Conservation (phyloP, 1,139 yeast species). For the Petasospora fabianii region DNA sequence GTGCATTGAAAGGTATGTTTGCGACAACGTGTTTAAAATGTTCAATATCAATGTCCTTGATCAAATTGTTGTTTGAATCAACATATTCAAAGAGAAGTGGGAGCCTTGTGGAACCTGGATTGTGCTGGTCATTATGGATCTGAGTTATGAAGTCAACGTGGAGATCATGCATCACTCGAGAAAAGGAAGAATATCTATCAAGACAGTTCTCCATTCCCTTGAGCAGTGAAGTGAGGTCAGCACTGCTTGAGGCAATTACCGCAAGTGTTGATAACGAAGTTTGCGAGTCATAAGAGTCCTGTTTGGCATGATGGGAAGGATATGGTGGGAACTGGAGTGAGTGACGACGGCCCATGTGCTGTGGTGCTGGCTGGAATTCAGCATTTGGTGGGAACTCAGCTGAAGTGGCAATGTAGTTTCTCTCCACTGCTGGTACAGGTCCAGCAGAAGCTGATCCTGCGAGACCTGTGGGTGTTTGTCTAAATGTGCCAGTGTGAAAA, state of each 20-base stretch:
- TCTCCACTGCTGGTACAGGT: too few species aligned
- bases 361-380: background rate
- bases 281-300: constrained; percentile 25
- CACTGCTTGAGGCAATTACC: constrained; percentile 20
- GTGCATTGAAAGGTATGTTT: constrained; percentile 11
- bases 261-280: constrained; percentile 23
- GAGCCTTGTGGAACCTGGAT: constrained; percentile 1
- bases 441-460: background rate
- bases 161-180: constrained; percentile 15
- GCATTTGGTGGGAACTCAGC: background rate
- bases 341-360: constrained; percentile 9
- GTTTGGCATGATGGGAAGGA: constrained; percentile 14
- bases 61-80: background rate
- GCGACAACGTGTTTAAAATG: constrained; percentile 2
- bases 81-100: background rate
- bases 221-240: constrained; percentile 4
- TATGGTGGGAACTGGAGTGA: constrained; percentile 19
- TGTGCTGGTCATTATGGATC: constrained; percentile 3
- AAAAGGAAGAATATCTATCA: constrained; percentile 9
- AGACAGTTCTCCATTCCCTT: constrained; percentile 14
- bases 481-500: background rate
- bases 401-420: constrained; percentile 3
- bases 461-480: constrained; percentile 1
- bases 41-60: background rate
- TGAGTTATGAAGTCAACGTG: constrained; percentile 19